Evolutionary conservation across 192 early-diverging fungal genomes (phyloP).

Genomic region (Rhizophagus sp.): DNA sequence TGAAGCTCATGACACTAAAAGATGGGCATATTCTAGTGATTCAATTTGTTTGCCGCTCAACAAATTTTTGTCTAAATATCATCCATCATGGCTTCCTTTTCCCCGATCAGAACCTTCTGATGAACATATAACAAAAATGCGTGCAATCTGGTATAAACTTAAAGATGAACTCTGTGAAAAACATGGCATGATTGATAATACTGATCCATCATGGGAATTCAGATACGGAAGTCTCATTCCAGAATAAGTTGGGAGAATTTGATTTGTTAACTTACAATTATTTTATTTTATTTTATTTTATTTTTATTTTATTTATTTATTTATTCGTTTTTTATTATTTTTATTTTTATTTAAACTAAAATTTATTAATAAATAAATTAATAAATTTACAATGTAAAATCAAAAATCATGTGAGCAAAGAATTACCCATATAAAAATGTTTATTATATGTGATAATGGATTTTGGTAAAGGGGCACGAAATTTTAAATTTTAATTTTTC

Average conservation of each 20-base stretch:
- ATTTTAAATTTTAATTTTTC: too few relatives aligned
- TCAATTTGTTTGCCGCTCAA: neutral
- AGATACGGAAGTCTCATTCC: neutral
- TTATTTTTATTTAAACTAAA: too few relatives aligned
- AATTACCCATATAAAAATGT: too few relatives aligned
- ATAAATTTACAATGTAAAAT: too few relatives aligned
- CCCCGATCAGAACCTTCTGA: neutral
- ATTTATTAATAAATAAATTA: too few relatives aligned
- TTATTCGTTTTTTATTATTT: too few relatives aligned
- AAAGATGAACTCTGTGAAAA: neutral
- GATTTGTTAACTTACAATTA: too few relatives aligned
- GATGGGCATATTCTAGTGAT: neutral
- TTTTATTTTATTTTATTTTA: too few relatives aligned
- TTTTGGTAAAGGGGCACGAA: too few relatives aligned
- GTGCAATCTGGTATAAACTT: neutral
- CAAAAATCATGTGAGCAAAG: too few relatives aligned
- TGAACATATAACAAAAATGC: neutral
- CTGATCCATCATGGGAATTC: neutral
- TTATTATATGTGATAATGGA: too few relatives aligned
- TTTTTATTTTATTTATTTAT: too few relatives aligned
- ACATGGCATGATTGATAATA: neutral
- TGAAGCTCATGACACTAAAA: neutral
- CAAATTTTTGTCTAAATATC: neutral
- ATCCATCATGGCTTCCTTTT: neutral
- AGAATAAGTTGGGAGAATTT: neutral